phyloP scores from a whole-genome alignment of 2,329 filamentous ascomycete genomes.

The Biscogniauxia sp. region DNA sequence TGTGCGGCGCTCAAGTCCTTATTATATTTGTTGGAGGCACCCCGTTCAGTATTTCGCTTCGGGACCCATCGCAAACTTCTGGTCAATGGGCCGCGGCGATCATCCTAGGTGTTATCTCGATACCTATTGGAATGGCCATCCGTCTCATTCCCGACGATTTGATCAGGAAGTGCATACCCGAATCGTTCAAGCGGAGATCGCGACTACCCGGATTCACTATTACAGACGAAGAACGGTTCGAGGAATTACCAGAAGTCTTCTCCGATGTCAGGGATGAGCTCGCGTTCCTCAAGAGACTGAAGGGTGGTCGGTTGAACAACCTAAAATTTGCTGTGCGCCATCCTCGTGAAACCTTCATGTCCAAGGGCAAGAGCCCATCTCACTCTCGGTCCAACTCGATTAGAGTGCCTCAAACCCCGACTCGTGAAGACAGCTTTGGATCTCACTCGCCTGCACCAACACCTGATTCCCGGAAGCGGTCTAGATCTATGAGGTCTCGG shows the following conservation, averaged over 20 bases:
- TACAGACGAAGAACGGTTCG: constrained; percentile 65
- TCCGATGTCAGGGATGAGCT: constrained; percentile 78
- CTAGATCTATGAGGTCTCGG: constrained; percentile 63
- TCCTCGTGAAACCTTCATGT: constrained; percentile 66
- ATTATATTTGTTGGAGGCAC: constrained; percentile 84
- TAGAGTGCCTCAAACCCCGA: constrained; percentile 60
- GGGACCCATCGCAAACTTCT: constrained; percentile 56
- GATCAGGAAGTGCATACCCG: constrained; percentile 51
- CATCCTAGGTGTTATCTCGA: constrained; percentile 77
- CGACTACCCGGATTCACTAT: constrained; percentile 56
- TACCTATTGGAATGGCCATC: constrained; percentile 78
- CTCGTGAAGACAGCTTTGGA: constrained; percentile 51
- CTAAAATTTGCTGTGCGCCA: constrained; percentile 76
- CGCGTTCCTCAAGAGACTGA: constrained; percentile 74
- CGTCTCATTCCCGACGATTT: constrained; percentile 77
- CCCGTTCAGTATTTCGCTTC: constrained; percentile 69
- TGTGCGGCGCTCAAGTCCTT: constrained; percentile 85
- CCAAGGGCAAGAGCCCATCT: constrained; percentile 60
- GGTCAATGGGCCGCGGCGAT: constrained; percentile 86
- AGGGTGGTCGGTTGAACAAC: constrained; percentile 78
- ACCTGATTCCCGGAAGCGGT: constrained; percentile 62
- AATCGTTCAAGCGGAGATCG: constrained; percentile 49
- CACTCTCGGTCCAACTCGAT: constrained; percentile 64
- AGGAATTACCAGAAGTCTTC: constrained; percentile 68
- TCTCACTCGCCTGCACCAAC: constrained; percentile 49